Evolutionary conservation across 768 basidiomycete species (phyloP), one percentile per base, ranked within the genome.

Genomic region (Galerina marginata): DNA sequence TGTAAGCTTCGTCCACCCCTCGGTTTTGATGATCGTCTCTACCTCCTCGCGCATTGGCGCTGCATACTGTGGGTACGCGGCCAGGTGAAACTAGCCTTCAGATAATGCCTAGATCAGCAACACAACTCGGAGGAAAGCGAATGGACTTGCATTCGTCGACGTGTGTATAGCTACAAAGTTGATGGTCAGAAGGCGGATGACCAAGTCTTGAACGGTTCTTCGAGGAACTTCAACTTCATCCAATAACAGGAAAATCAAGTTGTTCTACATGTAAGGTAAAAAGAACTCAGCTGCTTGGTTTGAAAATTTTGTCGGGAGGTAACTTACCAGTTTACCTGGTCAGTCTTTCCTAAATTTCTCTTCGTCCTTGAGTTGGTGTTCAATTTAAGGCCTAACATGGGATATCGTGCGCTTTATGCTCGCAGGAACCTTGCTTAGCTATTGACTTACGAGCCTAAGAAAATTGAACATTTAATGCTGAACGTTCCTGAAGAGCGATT

Each of bases 81-180:
- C 76, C 6, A 83, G 68, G 36, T 79, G 66, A 54, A 69, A 77
- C 7, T 81, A 52, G 0, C 72, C 69, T 20, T 74, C 69, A 0
- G 74, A 75, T 9, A 80, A 69, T 6, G 70, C 71, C 80, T 81
- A 23, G 15, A 10, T 12, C n/a, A 45, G 44, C 11, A 16, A 53
- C 15, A 25, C 12, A n/a, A 1, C 2, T 25, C n/a, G n/a, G n/a
- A n/a, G 20, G n/a, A 12, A 57, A 26, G 9, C 37, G 47, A 2
- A 38, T 2, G 7, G 12, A n/a, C 74, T n/a, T 52, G 80, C 80
- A 52, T 71, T 76, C 1, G 75, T 64, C 0, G 75, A 73, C 0
- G 81, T 82, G 44, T 81, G 78, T 9, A 73, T 72, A 10, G 77
- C 73, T 5, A 74, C 79, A n/a, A n/a, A n/a, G n/a, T n/a, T n/a